A percentile compares a stretch with the other conserved stretches of the same genome.
Evolutionary conservation across 176 grass and related monocot genomes (phyloP).

Genomic region (Bonia amplexicaulis): DNA sequence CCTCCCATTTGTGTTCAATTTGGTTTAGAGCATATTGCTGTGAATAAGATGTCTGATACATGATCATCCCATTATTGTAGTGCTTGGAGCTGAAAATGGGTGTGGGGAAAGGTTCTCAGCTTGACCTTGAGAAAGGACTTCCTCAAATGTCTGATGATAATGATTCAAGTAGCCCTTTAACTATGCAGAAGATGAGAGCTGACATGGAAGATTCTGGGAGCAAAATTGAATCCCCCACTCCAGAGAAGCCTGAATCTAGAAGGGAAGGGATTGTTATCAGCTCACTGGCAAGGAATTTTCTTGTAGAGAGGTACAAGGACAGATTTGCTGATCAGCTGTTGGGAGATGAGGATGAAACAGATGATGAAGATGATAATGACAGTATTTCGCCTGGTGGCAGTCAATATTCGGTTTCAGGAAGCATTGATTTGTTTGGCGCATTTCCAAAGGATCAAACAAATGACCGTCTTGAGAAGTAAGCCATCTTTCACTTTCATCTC

Average conservation of each 20-base stretch:
- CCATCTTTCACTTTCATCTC: conserved; percentile 24
- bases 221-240: conserved; percentile 69
- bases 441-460: conserved; percentile 13
- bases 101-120: conserved; percentile 23
- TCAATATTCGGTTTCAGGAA: conserved; percentile 16
- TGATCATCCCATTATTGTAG: conserved; percentile 20
- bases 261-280: conserved; percentile 51
- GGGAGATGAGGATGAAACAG: conserved; percentile 17
- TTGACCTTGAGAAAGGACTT: conserved; percentile 19
- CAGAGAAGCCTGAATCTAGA: conserved; percentile 61
- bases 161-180: conserved; percentile 34
- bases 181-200: conserved; percentile 18
- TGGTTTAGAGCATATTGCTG: conserved; percentile 2
- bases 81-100: conserved; percentile 40
- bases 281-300: conserved; percentile 58
- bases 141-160: conserved; percentile 25
- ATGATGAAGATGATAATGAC: conserved; percentile 8
- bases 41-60: background rate
- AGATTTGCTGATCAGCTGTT: conserved; percentile 32
- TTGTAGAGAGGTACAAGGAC: conserved; percentile 58
- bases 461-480: conserved; percentile 75
- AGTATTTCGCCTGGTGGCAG: conserved; percentile 11
- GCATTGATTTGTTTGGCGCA: background rate
- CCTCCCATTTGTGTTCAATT: background rate
- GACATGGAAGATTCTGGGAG: conserved; percentile 32